phyloP scores from a whole-genome alignment of 2,329 filamentous ascomycete genomes.

The Anisogramma anomala region DNA sequence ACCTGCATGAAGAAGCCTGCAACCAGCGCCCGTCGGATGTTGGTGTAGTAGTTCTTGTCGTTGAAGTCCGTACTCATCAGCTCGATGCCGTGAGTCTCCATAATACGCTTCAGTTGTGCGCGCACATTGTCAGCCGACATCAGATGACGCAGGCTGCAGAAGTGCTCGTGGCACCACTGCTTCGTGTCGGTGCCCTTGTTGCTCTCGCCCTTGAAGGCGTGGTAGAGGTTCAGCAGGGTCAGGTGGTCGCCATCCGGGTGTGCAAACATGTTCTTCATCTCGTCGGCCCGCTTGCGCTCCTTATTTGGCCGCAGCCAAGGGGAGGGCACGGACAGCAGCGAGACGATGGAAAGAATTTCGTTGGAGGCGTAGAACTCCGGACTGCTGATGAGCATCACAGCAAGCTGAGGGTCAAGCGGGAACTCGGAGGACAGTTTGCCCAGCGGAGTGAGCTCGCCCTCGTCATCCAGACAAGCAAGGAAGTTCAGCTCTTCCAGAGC shows the following conservation, averaged over 20 bases:
- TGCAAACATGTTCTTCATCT: constrained; percentile 91
- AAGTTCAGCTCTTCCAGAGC: constrained; percentile 97
- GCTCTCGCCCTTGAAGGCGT: constrained; percentile 77
- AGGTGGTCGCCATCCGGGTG: constrained; percentile 92
- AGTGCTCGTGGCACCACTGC: constrained; percentile 96
- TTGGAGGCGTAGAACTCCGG: constrained; percentile 99
- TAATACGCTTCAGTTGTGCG: constrained; percentile 82
- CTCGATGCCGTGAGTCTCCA: constrained; percentile 83
- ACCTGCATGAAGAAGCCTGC: constrained; percentile 99
- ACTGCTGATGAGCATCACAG: constrained; percentile 95
- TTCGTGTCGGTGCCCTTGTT: constrained; percentile 58
- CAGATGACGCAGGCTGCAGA: constrained; percentile 77
- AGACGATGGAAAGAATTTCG: constrained; percentile 90
- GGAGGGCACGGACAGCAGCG: constrained; percentile 86
- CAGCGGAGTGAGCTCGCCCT: constrained; percentile 79
- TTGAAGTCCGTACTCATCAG: constrained; percentile 82
- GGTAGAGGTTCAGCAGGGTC: constrained; percentile 93
- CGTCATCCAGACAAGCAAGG: constrained; percentile 88
- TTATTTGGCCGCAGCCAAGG: constrained; percentile 81
- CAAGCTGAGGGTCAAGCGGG: constrained; percentile 82
- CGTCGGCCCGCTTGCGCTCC: constrained; percentile 81
- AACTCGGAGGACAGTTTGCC: constrained; percentile 88
- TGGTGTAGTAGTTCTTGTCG: constrained; percentile 95
- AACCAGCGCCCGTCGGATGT: constrained; percentile 85
- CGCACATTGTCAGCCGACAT: constrained; percentile 92